These are phyloP conservation scores for Metarhizium rileyi DNA, from an alignment of 2,329 filamentous ascomycete species.

Conservation along the genomic window DNA sequence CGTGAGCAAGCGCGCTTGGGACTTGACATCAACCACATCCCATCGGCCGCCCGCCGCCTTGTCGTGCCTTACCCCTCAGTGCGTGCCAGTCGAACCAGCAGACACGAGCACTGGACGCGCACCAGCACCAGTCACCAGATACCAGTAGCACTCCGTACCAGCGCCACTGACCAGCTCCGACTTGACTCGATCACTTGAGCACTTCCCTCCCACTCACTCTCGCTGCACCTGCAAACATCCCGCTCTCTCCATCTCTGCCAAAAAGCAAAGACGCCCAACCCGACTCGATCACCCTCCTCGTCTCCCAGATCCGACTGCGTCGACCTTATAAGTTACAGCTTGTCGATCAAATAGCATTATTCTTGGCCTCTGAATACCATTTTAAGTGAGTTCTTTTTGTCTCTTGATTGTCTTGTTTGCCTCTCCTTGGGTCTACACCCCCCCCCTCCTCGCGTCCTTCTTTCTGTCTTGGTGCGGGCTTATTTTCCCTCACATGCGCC, in stretches of 20 bases:
- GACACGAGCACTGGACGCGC: constrained; percentile 2
- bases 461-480: constrained; percentile 7
- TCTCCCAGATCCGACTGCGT: not conserved
- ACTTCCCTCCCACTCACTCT: not conserved
- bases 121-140: not conserved
- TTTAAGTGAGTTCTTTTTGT: constrained; percentile 4
- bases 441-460: constrained; percentile 3
- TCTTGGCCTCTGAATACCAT: not conserved
- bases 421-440: constrained; percentile 1
- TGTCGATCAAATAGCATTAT: not conserved
- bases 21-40: too few species aligned
- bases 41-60: not conserved
- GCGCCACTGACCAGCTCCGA: not conserved
- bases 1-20: not conserved
- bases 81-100: not conserved
- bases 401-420: not conserved
- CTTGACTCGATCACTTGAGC: too few species aligned
- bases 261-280: not conserved
- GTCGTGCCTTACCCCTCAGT: constrained; percentile 4
- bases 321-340: not conserved
- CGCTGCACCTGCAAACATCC: not conserved
- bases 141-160: not conserved
- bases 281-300: not conserved
- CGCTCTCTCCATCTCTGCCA: not conserved
- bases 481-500: constrained; percentile 4